These are phyloP conservation scores for Acer yangbiense DNA, from an alignment of 345 rosid genomes.

Conservation along the genomic window DNA sequence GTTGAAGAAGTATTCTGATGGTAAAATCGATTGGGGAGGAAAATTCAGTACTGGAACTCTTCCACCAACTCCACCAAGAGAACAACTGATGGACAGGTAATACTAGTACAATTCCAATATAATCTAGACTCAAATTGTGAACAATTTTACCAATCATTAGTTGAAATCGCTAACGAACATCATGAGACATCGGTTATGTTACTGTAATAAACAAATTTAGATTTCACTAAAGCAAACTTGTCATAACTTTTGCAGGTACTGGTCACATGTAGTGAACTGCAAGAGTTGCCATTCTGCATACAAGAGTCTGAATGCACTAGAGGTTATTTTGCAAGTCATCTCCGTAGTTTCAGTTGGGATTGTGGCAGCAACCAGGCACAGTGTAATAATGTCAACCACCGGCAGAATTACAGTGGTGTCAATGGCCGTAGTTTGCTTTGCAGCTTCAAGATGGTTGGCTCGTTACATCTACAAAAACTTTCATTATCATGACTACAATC, in stretches of 20 bases:
- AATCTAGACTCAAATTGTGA: background rate
- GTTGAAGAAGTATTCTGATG: slow-evolving; percentile 62
- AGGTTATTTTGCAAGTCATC: slow-evolving; percentile 57
- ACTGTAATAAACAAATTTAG: background rate
- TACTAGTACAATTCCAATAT: background rate
- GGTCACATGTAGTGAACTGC: slow-evolving; percentile 88
- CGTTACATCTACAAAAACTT: slow-evolving; percentile 70
- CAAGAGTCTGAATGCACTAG: slow-evolving; percentile 56
- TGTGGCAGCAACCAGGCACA: slow-evolving; percentile 54
- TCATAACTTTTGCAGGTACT: slow-evolving; percentile 47
- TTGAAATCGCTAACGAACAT: no score
- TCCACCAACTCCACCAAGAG: slow-evolving; percentile 78
- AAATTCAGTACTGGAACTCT: slow-evolving; percentile 51
- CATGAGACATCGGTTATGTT: background rate
- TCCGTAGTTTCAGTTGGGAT: slow-evolving; percentile 55
- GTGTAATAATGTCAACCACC: slow-evolving; percentile 31
- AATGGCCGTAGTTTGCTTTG: slow-evolving; percentile 55
- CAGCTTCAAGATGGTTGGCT: slow-evolving; percentile 73
- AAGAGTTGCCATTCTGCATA: slow-evolving; percentile 68
- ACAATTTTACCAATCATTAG: no score
- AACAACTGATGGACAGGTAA: slow-evolving; percentile 83
- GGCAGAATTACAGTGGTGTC: slow-evolving; percentile 44
- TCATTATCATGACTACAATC: slow-evolving; percentile 74
- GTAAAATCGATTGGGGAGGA: slow-evolving; percentile 75
- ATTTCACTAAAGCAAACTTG: background rate